Evolutionary conservation across 2,329 filamentous ascomycete genomes (phyloP).

Genomic region (Pseudogymnoascus sp.): DNA sequence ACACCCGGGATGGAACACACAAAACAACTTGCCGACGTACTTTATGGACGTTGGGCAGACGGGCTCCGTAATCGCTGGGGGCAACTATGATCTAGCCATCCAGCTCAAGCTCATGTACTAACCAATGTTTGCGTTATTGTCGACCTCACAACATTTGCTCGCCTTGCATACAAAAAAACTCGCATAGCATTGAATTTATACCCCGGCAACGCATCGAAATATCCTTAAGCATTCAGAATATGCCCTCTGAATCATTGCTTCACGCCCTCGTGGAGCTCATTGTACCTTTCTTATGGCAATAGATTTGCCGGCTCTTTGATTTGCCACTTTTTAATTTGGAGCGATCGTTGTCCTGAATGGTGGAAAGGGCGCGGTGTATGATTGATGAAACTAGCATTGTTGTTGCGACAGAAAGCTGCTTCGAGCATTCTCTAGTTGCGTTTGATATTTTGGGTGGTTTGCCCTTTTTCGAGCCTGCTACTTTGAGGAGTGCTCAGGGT

Average conservation of each 20-base stretch:
- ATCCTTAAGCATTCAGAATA: background rate
- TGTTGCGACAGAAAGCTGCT: background rate
- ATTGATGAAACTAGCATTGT: constrained; percentile 3
- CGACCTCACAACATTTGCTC: background rate
- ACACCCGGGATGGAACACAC: constrained; percentile 83
- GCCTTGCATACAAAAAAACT: background rate
- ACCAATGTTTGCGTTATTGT: constrained; percentile 2
- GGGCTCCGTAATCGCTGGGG: constrained; percentile 67
- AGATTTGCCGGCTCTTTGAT: constrained; percentile 1
- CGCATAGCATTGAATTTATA: constrained; percentile 5
- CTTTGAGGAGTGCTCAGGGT: background rate
- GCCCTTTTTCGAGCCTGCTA: constrained; percentile 2
- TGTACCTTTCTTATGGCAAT: constrained; percentile 6
- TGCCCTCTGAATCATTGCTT: background rate
- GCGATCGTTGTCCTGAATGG: background rate
- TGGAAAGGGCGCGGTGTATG: background rate
- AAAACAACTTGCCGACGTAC: constrained; percentile 77
- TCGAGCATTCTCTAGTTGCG: background rate
- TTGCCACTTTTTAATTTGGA: constrained; percentile 4
- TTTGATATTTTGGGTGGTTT: background rate
- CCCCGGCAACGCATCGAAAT: background rate
- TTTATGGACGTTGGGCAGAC: constrained; percentile 86
- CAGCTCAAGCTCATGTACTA: background rate
- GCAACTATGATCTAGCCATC: constrained; percentile 16
- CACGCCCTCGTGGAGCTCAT: background rate